phyloP scores from a whole-genome alignment of 2,329 filamentous ascomycete genomes.

The Epichloe uncinata region DNA sequence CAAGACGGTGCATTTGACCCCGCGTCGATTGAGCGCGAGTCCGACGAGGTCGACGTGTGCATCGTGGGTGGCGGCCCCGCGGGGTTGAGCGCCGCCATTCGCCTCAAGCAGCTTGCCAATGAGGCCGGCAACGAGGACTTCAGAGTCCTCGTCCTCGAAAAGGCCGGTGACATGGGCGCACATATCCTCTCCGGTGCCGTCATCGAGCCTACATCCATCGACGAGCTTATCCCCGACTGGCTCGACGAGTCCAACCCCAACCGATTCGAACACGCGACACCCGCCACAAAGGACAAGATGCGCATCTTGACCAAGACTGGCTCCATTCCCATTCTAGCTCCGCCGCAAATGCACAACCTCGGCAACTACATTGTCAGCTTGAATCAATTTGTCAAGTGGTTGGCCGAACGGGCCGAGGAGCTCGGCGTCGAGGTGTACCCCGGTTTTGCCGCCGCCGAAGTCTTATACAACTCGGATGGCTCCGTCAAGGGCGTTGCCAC shows the following conservation, averaged over 20 bases:
- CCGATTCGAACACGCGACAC: slow-evolving; percentile 76
- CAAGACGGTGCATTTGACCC: slow-evolving; percentile 48
- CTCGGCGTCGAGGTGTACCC: slow-evolving; percentile 91
- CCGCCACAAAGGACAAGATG: slow-evolving; percentile 77
- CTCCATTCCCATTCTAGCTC: slow-evolving; percentile 69
- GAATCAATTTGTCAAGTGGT: slow-evolving; percentile 91
- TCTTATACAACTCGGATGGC: slow-evolving; percentile 76
- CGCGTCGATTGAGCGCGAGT: slow-evolving; percentile 63
- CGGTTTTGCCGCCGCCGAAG: slow-evolving; percentile 86
- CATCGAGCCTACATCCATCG: slow-evolving; percentile 74
- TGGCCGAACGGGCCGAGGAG: slow-evolving; percentile 93
- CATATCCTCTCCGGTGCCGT: slow-evolving; percentile 96
- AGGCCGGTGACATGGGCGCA: slow-evolving; percentile 86
- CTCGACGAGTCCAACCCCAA: slow-evolving; percentile 75
- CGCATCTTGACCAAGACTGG: slow-evolving; percentile 76
- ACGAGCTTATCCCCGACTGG: slow-evolving; percentile 92
- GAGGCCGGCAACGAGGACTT: slow-evolving; percentile 94
- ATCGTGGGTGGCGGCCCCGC: slow-evolving; percentile 95
- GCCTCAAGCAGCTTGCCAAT: slow-evolving; percentile 88
- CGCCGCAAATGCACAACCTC: slow-evolving; percentile 96
- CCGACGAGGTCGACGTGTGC: slow-evolving; percentile 88
- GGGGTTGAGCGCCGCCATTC: slow-evolving; percentile 83
- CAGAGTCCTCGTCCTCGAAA: slow-evolving; percentile 82
- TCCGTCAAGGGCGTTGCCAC: slow-evolving; percentile 90
- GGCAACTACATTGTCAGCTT: slow-evolving; percentile 96